These are phyloP conservation scores for Penicillium polonicum DNA, from an alignment of 2,329 filamentous ascomycete genomes.

Conservation along the genomic window DNA sequence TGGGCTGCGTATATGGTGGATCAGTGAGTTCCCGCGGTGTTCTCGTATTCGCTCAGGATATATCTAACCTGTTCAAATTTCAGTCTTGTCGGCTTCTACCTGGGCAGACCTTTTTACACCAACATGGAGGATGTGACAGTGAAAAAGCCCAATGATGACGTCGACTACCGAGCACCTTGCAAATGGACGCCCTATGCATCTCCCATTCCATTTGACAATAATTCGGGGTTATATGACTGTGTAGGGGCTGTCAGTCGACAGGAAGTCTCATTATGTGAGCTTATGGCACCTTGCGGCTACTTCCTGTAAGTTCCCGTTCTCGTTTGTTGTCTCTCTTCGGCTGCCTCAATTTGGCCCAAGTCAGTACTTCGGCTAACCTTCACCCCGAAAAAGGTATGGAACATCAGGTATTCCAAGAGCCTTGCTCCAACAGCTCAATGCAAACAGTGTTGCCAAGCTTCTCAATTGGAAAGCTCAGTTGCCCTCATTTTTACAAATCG, in stretches of 20 bases:
- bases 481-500: constrained; percentile 24
- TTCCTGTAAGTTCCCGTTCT: constrained; percentile 23
- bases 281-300: constrained; percentile 32
- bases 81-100: constrained; percentile 37
- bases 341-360: too few species aligned
- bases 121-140: constrained; percentile 39
- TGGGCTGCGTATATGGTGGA: constrained; percentile 41
- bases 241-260: constrained; percentile 12
- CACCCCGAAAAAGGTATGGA: constrained; percentile 10
- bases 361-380: not conserved
- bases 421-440: constrained; percentile 26
- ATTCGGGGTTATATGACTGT: not conserved
- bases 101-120: constrained; percentile 39
- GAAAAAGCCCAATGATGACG: constrained; percentile 25
- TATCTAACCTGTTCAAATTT: not conserved
- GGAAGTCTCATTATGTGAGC: constrained; percentile 31
- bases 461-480: constrained; percentile 30
- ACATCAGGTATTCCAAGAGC: constrained; percentile 21
- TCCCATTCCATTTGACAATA: not conserved
- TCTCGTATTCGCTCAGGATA: not conserved
- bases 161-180: not conserved
- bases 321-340: not conserved
- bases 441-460: constrained; percentile 17
- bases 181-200: constrained; percentile 26
- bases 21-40: constrained; percentile 1